Evolutionary conservation across 2,329 filamentous ascomycete species (phyloP).

Genomic region (Coniochaeta prunicola): DNA sequence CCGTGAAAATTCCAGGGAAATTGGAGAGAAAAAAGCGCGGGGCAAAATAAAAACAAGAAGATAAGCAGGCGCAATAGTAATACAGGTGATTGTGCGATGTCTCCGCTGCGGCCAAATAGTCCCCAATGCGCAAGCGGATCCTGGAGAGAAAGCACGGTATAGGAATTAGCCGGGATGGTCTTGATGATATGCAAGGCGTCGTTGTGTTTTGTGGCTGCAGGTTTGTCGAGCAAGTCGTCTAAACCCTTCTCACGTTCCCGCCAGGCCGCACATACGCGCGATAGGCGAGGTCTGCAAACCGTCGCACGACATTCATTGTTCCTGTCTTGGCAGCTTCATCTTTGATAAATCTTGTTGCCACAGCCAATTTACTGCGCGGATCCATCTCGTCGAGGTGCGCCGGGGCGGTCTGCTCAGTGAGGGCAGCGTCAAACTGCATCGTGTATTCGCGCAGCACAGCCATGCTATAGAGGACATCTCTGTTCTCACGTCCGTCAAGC

Average conservation of each 20-base stretch:
- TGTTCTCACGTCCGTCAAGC: slow-evolving; percentile 75
- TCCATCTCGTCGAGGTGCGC: slow-evolving; percentile 60
- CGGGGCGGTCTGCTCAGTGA: slow-evolving; percentile 43
- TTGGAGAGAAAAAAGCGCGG: background rate
- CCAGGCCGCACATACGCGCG: slow-evolving; percentile 51
- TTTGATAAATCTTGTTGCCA: slow-evolving; percentile 63
- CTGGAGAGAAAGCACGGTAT: background rate
- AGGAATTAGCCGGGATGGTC: background rate
- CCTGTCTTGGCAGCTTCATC: slow-evolving; percentile 55
- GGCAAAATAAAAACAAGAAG: slow-evolving; percentile 3
- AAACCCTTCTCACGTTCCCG: slow-evolving; percentile 30
- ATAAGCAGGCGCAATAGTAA: background rate
- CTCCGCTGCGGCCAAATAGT: background rate
- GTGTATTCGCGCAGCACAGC: slow-evolving; percentile 72
- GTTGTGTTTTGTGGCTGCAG: background rate
- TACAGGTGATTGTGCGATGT: background rate
- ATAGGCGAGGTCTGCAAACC: slow-evolving; percentile 60
- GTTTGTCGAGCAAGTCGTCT: too few species aligned
- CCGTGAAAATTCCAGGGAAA: background rate
- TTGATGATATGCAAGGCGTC: background rate
- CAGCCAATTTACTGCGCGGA: slow-evolving; percentile 57
- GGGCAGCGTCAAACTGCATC: slow-evolving; percentile 53
- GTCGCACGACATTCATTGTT: slow-evolving; percentile 66
- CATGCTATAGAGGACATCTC: slow-evolving; percentile 86
- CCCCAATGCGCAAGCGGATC: background rate